Conservation (phyloP, 2,329 filamentous ascomycete genomes). For the Penicillium palitans region DNA sequence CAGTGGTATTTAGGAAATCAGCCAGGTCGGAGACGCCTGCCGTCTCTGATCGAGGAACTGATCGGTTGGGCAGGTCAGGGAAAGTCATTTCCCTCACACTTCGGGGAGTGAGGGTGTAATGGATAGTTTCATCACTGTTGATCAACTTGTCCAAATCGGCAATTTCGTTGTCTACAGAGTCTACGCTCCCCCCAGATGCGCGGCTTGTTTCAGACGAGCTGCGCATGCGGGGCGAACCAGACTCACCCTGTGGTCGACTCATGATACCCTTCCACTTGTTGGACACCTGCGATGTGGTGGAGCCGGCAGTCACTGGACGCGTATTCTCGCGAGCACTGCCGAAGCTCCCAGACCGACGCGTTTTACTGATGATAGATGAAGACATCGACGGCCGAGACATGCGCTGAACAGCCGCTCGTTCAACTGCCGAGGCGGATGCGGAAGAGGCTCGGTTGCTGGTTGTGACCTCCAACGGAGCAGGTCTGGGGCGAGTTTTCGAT, state of each 20-base stretch:
- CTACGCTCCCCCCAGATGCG: conserved; percentile 29
- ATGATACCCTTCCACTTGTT: conserved; percentile 47
- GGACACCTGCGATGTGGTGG: conserved; percentile 42
- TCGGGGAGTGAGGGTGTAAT: conserved; percentile 77
- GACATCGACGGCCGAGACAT: conserved; percentile 35
- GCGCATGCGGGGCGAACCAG: conserved; percentile 33
- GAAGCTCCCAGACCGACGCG: conserved; percentile 44
- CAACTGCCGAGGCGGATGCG: conserved; percentile 22
- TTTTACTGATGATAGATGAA: conserved; percentile 28
- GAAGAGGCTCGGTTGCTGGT: conserved; percentile 27
- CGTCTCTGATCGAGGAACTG: conserved; percentile 35
- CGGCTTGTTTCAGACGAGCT: conserved; percentile 41
- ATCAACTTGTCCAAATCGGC: conserved; percentile 77
- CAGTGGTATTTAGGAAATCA: conserved; percentile 40
- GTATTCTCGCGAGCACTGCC: conserved; percentile 37
- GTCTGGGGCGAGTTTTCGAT: conserved; percentile 30
- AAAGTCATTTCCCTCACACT: conserved; percentile 72
- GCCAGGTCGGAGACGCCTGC: conserved; percentile 41
- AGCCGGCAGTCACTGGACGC: conserved; percentile 43
- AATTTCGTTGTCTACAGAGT: conserved; percentile 53
- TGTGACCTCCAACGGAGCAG: conserved; percentile 28
- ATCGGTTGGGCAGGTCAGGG: conserved; percentile 38
- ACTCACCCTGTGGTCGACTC: conserved; percentile 31
- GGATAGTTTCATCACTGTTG: conserved; percentile 77
- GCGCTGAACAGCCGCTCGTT: conserved; percentile 46